These are phyloP conservation scores for Heliosperma pusillum DNA, from an alignment of 148 eudicot genomes.

Conservation along the genomic window DNA sequence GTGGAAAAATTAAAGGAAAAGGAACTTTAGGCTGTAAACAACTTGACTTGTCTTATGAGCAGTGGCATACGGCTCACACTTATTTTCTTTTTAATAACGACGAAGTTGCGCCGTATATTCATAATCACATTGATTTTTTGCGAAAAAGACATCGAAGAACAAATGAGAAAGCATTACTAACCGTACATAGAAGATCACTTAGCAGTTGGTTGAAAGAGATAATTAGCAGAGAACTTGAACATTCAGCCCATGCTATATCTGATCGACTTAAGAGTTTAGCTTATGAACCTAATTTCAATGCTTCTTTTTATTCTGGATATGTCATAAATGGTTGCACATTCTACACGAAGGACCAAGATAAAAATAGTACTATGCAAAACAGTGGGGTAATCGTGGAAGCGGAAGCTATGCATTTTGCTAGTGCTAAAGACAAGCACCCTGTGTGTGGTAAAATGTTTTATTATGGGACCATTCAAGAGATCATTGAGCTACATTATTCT, in stretches of 20 bases:
- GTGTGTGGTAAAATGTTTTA: too few relatives aligned
- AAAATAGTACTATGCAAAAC: background rate
- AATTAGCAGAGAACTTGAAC: background rate
- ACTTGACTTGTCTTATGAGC: too few relatives aligned
- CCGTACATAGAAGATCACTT: background rate
- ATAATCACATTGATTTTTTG: conserved; percentile 2
- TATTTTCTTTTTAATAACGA: too few relatives aligned
- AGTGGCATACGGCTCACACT: too few relatives aligned
- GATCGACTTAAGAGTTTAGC: too few relatives aligned
- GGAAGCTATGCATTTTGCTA: background rate
- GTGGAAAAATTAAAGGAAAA: background rate
- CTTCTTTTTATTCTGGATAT: background rate
- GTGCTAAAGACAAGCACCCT: too few relatives aligned
- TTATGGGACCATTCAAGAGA: too few relatives aligned
- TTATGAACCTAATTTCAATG: background rate
- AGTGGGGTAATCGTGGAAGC: background rate
- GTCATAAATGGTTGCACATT: conserved; percentile 1
- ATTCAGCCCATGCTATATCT: background rate
- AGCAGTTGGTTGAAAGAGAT: background rate
- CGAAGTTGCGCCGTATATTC: background rate
- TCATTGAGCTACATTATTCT: too few relatives aligned
- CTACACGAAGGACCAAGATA: background rate
- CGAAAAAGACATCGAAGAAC: background rate
- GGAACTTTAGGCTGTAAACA: background rate
- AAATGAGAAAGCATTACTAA: background rate